Evolutionary conservation across 352 stramenopile species (phyloP), one percentile per base, ranked within the genome.

Genomic region (Vaucheria bursata): DNA sequence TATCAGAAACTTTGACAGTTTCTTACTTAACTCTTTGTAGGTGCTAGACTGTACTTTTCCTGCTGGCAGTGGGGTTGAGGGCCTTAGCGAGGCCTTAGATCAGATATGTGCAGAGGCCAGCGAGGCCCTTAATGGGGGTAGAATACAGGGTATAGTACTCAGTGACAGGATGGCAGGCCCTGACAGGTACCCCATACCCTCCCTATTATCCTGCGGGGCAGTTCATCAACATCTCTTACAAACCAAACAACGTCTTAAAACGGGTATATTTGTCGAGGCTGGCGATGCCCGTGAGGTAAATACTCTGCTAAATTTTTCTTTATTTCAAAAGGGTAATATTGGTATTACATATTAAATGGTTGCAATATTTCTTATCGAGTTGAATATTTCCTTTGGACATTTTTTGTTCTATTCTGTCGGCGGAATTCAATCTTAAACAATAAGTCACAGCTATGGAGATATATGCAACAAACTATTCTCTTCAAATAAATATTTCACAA

Each of bases 141-240:
- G 32, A n/a, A 12, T 25, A 31, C 69, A 91, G 73, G 87, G 86
- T 71, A 87, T 98, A 8, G 88, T 97, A 64, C 86, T 98, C 35
- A 97, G 91, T 33, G 92, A 98, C 86, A 90, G 90, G 37, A 85
- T 95, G 34, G 91, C 92, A 45, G 92, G 92, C 73, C 88, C 89
- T 38, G 89, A 92, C 79, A 90, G 93, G 35, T 92, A 97, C 72
- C 89, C 93, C 12, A 87, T 98, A n/a, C 94, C 94, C 52, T 97
- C 92, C 2, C 87, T 98, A 12, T 85, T 98, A 39, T 90, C 93
- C 37, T 87, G 97, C 45, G 94, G 94, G 78, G 93, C 93, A 68
- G 93, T 98, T 36, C 94, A 98, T 84, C 94, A 98, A 85, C 92
- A 97, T 84, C 86, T 98, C 52, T 86, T 97, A 29, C 89, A 90